A percentile compares a stretch with the other conserved stretches of the same genome.
These are phyloP conservation scores for Capsicum baccatum DNA, from an alignment of 257 asterid genomes.

Conservation along the genomic window DNA sequence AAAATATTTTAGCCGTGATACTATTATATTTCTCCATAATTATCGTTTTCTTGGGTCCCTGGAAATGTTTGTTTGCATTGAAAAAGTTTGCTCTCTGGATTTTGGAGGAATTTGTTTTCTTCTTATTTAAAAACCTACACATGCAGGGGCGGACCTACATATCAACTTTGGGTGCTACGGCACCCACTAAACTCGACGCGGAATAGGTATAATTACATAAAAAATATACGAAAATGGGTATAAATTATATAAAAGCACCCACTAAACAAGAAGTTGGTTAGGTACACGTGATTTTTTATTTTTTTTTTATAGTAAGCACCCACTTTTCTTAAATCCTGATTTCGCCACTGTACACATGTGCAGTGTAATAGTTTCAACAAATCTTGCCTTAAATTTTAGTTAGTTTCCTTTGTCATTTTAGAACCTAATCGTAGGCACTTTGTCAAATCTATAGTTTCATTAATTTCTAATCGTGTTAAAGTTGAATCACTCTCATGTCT, in stretches of 20 bases:
- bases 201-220: no score
- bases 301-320: no score
- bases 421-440: background rate
- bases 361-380: constrained; percentile 13
- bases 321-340: no score
- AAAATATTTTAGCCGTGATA: background rate
- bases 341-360: background rate
- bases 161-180: no score
- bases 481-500: background rate
- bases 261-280: no score
- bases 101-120: constrained; percentile 32
- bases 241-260: no score
- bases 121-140: constrained; percentile 28
- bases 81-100: constrained; percentile 37
- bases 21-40: background rate
- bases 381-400: constrained; percentile 26
- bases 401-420: constrained; percentile 27
- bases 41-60: background rate
- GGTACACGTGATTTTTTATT: no score
- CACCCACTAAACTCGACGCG: no score
- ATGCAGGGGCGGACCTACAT: background rate
- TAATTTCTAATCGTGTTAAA: background rate
- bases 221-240: no score
- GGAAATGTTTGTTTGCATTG: background rate
- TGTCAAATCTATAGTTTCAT: constrained; percentile 20